Evolutionary conservation across 305 asterid genomes (phyloP).

Genomic region (Caryopteris hybrid): DNA sequence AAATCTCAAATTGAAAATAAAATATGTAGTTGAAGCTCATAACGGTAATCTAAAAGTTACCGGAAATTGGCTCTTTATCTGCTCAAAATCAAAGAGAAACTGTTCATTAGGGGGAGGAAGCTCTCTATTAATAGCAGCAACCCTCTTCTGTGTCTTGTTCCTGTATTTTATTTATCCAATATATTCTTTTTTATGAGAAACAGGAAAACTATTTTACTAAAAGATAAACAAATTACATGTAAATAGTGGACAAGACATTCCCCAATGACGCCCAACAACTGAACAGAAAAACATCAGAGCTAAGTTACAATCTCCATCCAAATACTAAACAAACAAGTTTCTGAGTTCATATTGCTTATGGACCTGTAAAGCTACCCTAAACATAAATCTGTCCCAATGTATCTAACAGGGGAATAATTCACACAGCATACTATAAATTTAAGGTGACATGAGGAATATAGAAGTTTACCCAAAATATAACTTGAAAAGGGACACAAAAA

Average conservation of each 20-base stretch:
- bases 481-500: not conserved
- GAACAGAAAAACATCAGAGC: not conserved
- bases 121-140: slow-evolving; percentile 83
- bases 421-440: not conserved
- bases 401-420: not conserved
- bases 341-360: not conserved
- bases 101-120: slow-evolving; percentile 96
- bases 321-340: not conserved
- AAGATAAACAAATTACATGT: not conserved
- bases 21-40: not conserved
- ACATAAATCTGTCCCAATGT: not conserved
- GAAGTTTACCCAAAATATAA: not conserved
- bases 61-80: slow-evolving; percentile 68
- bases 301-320: not conserved
- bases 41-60: slow-evolving; percentile 37
- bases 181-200: not conserved
- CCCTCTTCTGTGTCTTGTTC: slow-evolving; percentile 89
- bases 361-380: not conserved
- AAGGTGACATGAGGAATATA: not conserved
- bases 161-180: slow-evolving; percentile 37
- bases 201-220: not conserved
- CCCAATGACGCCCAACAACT: not conserved
- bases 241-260: not conserved
- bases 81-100: slow-evolving; percentile 80
- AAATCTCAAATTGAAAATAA: slow-evolving; percentile 4